These are phyloP conservation scores for Hamiltosporidium magnivora DNA, from an alignment of 371 early-diverging fungal species.

Conservation along the genomic window DNA sequence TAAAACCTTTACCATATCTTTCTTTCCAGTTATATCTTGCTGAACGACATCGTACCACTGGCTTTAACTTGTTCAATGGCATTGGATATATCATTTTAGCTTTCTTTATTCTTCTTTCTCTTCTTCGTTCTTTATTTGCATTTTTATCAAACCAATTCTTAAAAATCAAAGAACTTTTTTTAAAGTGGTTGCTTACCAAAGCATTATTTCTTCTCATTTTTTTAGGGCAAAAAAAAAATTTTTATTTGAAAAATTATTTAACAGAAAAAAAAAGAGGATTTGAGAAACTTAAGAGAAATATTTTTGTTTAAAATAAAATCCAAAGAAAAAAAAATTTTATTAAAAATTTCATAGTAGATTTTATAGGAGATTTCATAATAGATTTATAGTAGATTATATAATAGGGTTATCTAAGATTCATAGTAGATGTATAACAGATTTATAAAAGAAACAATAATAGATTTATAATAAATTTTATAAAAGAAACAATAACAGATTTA, in stretches of 20 bases:
- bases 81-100: slow-evolving; percentile 43
- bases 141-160: slow-evolving; percentile 53
- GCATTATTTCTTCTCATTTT: slow-evolving; percentile 53
- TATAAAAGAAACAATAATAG: no score
- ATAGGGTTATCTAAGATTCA: background rate
- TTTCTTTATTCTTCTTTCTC: slow-evolving; percentile 33
- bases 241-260: no score
- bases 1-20: slow-evolving; percentile 55
- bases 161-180: slow-evolving; percentile 46
- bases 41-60: slow-evolving; percentile 48
- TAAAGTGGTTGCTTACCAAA: slow-evolving; percentile 52
- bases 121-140: slow-evolving; percentile 27
- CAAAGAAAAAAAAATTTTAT: no score
- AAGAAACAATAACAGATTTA: no score
- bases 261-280: no score
- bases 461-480: no score
- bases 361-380: no score
- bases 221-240: no score
- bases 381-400: no score
- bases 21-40: slow-evolving; percentile 52
- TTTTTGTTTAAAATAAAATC: no score
- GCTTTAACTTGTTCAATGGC: slow-evolving; percentile 47
- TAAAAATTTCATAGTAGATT: no score
- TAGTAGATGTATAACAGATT: background rate
- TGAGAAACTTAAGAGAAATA: no score